Percentiles rank a stretch among this genome's conserved stretches.
Conservation (phyloP, 1,284 basidiomycete genomes). For the Trichosporon sp. region DNA sequence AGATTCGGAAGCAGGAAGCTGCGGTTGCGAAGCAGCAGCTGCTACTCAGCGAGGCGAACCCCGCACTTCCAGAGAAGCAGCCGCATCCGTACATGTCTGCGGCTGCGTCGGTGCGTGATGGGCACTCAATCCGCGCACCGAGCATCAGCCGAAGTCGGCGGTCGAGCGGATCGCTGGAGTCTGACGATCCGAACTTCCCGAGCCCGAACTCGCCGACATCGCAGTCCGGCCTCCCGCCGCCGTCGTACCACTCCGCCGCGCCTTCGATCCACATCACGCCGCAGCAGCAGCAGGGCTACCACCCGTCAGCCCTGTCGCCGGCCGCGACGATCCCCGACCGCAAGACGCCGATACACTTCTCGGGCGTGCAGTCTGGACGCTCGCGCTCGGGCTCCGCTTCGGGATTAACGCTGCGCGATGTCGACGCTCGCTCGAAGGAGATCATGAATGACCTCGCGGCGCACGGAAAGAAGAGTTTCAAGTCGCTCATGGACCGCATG, state of each 20-base stretch:
- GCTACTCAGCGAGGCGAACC: slow-evolving; percentile 38
- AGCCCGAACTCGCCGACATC: background rate
- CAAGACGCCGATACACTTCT: background rate
- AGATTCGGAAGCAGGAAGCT: slow-evolving; percentile 43
- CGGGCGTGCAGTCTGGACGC: slow-evolving; percentile 8
- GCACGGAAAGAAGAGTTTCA: slow-evolving; percentile 45
- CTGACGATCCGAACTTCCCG: background rate
- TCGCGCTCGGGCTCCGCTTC: slow-evolving; percentile 26
- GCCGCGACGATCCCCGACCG: background rate
- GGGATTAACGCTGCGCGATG: slow-evolving; percentile 7
- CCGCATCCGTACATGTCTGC: slow-evolving; percentile 20
- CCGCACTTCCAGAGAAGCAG: slow-evolving; percentile 2
- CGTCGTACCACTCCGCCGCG: background rate
- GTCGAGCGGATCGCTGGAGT: background rate
- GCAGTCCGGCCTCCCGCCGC: background rate
- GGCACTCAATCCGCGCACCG: slow-evolving; percentile 1
- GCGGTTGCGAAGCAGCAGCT: slow-evolving; percentile 45
- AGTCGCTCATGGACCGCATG: slow-evolving; percentile 43
- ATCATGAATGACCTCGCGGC: slow-evolving; percentile 44
- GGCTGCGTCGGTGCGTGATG: background rate
- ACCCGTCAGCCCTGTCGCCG: background rate
- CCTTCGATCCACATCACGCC: background rate
- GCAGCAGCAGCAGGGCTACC: background rate
- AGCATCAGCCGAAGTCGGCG: slow-evolving; percentile 1
- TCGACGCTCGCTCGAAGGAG: slow-evolving; percentile 40